Conservation (phyloP, 225 moss, liverwort and hornwort genomes). For the Neckera pumila region DNA sequence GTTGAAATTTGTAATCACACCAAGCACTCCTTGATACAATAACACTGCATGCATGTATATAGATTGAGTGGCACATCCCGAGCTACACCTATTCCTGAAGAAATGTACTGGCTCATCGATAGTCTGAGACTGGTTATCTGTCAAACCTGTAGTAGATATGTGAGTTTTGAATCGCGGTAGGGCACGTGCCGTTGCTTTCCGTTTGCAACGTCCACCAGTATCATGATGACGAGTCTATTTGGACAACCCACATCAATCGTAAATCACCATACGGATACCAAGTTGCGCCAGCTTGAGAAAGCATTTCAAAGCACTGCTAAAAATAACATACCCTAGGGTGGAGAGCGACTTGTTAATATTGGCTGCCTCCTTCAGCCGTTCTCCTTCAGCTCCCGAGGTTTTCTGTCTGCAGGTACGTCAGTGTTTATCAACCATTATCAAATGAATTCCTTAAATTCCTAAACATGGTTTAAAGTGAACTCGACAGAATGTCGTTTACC, state of each 20-base stretch:
- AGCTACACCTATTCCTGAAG: neutral
- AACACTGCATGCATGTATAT: neutral
- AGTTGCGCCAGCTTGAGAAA: neutral
- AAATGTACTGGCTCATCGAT: neutral
- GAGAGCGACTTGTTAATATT: conserved; percentile 65
- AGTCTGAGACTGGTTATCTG: neutral
- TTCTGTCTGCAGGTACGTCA: conserved; percentile 31
- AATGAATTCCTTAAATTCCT: neutral
- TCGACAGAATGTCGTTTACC: conserved; percentile 4
- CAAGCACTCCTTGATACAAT: neutral
- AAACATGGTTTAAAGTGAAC: neutral
- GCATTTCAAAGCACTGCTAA: neutral
- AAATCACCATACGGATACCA: neutral
- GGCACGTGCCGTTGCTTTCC: conserved; percentile 66
- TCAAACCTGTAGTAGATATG: conserved; percentile 53
- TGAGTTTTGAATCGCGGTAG: conserved; percentile 60
- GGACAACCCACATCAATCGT: neutral
- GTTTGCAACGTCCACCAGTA: conserved; percentile 51
- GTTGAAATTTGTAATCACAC: neutral
- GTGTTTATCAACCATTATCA: neutral
- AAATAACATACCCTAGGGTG: conserved; percentile 36
- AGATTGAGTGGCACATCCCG: neutral
- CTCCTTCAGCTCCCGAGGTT: conserved; percentile 53
- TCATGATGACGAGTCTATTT: conserved; percentile 52
- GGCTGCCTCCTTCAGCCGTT: conserved; percentile 55